Evolutionary conservation across 768 basidiomycete species (phyloP).

Genomic region (Rhodotorula kratochvilovae): DNA sequence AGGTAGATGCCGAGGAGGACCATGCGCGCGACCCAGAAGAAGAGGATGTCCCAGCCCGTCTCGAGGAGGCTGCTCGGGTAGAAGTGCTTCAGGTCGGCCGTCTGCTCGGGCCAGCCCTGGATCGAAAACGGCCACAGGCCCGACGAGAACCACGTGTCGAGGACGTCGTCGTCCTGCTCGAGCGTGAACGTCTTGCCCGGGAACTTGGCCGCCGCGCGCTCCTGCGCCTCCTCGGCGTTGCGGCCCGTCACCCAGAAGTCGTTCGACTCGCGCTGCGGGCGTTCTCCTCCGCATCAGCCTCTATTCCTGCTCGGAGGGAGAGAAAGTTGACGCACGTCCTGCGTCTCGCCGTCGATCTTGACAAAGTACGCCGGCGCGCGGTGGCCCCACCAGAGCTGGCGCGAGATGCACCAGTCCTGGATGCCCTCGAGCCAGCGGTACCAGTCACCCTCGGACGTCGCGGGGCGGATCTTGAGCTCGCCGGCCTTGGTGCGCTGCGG

Average conservation of each 20-base stretch:
- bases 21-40: constrained; percentile 99
- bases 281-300: neutral
- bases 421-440: constrained; percentile 90
- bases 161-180: constrained; percentile 91
- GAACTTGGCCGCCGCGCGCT: constrained; percentile 62
- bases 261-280: constrained; percentile 59
- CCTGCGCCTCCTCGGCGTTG: constrained; percentile 67
- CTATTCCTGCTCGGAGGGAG: neutral
- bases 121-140: constrained; percentile 97
- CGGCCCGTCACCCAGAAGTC: constrained; percentile 90
- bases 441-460: constrained; percentile 87
- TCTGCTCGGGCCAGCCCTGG: constrained; percentile 97
- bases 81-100: constrained; percentile 68
- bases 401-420: constrained; percentile 98
- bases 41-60: constrained; percentile 99
- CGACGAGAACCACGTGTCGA: constrained; percentile 99
- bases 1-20: constrained; percentile 83
- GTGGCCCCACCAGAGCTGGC: constrained; percentile 99
- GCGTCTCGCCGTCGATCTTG: constrained; percentile 67
- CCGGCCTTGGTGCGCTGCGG: constrained; percentile 77
- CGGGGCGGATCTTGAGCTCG: constrained; percentile 76
- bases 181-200: constrained; percentile 68
- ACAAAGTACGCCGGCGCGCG: constrained; percentile 92
- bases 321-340: constrained; percentile 49
- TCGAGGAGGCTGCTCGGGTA: constrained; percentile 89